phyloP scores from a whole-genome alignment of 352 stramenopile species.

The Pythium sukuiense region DNA sequence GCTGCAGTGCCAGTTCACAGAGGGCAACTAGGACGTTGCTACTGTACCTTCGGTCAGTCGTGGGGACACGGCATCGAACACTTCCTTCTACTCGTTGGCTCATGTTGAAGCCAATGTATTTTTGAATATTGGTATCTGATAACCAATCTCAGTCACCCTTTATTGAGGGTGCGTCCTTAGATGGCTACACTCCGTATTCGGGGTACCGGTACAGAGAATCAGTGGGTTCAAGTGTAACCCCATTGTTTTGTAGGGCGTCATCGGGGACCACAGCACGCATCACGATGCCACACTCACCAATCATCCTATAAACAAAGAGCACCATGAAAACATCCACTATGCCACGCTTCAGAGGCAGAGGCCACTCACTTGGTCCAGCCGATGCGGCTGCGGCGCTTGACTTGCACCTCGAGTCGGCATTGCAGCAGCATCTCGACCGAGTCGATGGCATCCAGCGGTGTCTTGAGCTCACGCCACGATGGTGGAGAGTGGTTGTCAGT shows the following conservation, averaged over 20 bases:
- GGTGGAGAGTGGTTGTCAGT: neutral
- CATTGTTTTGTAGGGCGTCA: neutral
- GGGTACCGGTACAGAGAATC: too few species aligned
- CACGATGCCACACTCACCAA: neutral
- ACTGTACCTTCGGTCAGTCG: too few species aligned
- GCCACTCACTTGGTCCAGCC: neutral
- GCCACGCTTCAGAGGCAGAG: neutral
- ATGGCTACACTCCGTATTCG: too few species aligned
- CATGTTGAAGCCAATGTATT: too few species aligned
- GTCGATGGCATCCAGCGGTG: neutral
- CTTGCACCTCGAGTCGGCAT: neutral
- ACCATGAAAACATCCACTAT: neutral
- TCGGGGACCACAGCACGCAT: neutral
- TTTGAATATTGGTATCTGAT: too few species aligned
- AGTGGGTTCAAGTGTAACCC: too few species aligned
- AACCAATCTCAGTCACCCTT: too few species aligned
- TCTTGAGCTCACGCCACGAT: neutral
- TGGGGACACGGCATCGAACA: too few species aligned
- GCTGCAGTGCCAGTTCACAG: too few species aligned
- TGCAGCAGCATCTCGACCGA: conserved; percentile 2
- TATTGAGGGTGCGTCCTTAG: too few species aligned
- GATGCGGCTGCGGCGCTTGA: conserved; percentile 6
- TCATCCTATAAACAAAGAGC: neutral
- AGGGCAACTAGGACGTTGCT: too few species aligned
- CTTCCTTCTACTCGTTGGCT: too few species aligned